Base-by-base conservation (phyloP, 805 yeast genomes). In the Lipomyces mesembrius region DNA sequence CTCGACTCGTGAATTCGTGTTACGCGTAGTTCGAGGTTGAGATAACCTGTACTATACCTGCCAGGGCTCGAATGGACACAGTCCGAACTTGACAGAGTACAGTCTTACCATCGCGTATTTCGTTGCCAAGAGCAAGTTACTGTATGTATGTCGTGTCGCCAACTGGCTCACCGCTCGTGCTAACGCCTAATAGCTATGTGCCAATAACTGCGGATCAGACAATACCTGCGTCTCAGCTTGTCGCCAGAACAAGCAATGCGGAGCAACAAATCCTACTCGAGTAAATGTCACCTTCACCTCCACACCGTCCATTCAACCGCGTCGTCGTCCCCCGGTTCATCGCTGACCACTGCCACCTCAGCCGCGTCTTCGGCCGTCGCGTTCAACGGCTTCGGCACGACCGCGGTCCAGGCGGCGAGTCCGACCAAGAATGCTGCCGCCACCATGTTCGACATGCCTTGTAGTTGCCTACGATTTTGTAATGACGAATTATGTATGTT, bases 1-100 rank as follows among this genome's bases (percentile, higher is more conserved):
- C 27, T 25, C 2, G 27, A 25, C 27, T 25, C 2, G 27, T 25
- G 27, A 25, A 25, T 25, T 25, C 27, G 27, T 25, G 27, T 25
- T 25, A 25, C 27, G 27, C 27, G 27, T 2, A 25, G 2, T 25
- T 25, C 27, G 27, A 25, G 27, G 2, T 25, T 25, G 27, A 25
- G 29, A n/a, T n/a, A 55, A 55, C 34, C 27, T 55, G 12, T 55
- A 27, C 34, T 55, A 55, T 20, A 55, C n/a, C 43, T 55, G 58
- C 58, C 20, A 25, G 37, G 32, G 58, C 37, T 14, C 43, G 17
- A 55, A 27, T 37, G 58, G 58, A 9, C 58, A 17, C 25, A 29
- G 43, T 17, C 58, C 58, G 25, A 55, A 55, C 58, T 11, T 55
- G 25, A 55, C 37, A 8, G 58, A 55, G 37, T 55, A 27, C 20